A percentile compares a stretch with the other conserved stretches of the same genome.
Conservation (phyloP, 768 basidiomycete genomes). For the Mycena albidolilacea region DNA sequence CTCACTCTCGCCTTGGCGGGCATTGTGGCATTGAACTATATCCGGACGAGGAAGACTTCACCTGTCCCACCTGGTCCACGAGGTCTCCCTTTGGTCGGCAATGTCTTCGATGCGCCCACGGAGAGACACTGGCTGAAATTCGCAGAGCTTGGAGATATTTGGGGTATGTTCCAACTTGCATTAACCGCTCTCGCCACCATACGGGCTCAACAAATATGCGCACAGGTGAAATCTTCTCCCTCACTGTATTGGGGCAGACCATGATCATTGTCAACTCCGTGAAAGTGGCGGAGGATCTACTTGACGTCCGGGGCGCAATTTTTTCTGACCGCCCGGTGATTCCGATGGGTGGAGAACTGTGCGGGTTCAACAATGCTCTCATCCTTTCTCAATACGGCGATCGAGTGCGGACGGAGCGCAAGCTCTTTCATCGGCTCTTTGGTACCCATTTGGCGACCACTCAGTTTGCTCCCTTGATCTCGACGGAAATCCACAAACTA, state of each 20-base stretch:
- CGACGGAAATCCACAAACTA: slow-evolving; percentile 4
- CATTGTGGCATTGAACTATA: neutral
- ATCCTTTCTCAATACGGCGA: slow-evolving; percentile 32
- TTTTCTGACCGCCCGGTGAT: slow-evolving; percentile 69
- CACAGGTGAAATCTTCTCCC: slow-evolving; percentile 54
- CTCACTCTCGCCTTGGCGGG: neutral
- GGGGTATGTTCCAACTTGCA: slow-evolving; percentile 44
- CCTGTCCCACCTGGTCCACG: neutral
- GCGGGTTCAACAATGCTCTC: slow-evolving; percentile 38
- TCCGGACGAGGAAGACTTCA: neutral
- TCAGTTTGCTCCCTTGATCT: neutral
- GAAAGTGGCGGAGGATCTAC: slow-evolving; percentile 60
- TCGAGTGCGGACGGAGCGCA: slow-evolving; percentile 30
- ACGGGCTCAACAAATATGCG: neutral
- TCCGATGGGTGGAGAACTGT: slow-evolving; percentile 56
- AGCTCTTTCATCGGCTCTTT: neutral
- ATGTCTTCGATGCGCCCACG: slow-evolving; percentile 45
- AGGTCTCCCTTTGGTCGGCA: slow-evolving; percentile 25
- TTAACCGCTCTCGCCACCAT: neutral
- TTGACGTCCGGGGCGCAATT: slow-evolving; percentile 66
- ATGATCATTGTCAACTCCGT: slow-evolving; percentile 61
- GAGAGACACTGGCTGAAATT: slow-evolving; percentile 47
- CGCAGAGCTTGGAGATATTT: slow-evolving; percentile 49
- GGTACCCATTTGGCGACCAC: neutral
- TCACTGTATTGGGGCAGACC: slow-evolving; percentile 58